Evolutionary conservation across 73 alveolate species (phyloP).

Genomic region (Halteria grandinella): DNA sequence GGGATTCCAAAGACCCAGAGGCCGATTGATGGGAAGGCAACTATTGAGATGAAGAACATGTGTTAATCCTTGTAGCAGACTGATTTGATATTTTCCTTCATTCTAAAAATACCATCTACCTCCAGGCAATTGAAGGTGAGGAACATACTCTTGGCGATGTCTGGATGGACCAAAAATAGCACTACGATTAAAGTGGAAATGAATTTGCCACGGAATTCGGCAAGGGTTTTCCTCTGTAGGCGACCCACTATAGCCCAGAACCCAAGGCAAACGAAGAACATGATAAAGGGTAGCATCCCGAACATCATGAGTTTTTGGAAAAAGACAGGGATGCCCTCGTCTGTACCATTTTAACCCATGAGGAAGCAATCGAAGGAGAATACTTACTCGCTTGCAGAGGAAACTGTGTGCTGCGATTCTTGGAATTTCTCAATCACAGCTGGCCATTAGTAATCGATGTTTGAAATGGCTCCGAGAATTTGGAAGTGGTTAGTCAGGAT

Average conservation of each 20-base stretch:
- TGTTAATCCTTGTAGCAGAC: conserved; percentile 59
- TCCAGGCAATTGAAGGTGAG: conserved; percentile 55
- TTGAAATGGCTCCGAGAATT: conserved; percentile 45
- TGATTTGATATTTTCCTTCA: conserved; percentile 42
- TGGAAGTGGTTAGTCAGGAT: conserved; percentile 63
- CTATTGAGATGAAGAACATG: not conserved
- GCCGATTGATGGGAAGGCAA: conserved; percentile 53
- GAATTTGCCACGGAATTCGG: not conserved
- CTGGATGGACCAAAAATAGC: conserved; percentile 57
- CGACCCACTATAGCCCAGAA: conserved; percentile 42
- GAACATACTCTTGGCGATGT: conserved; percentile 51
- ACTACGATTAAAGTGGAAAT: conserved; percentile 53
- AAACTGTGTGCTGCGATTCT: not conserved
- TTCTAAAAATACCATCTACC: conserved; percentile 34
- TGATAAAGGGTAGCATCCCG: conserved; percentile 49
- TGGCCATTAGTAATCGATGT: conserved; percentile 61
- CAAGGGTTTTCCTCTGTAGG: not conserved
- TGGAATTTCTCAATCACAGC: not conserved
- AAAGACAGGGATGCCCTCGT: conserved; percentile 40
- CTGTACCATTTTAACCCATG: too few relatives aligned
- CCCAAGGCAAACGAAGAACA: not conserved
- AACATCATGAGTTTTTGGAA: conserved; percentile 49
- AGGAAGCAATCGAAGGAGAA: conserved; percentile 67
- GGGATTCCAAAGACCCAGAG: conserved; percentile 69
- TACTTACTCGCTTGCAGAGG: conserved; percentile 36